Conservation (phyloP, 169 alveolate genomes). For the Plasmodium gonderi region DNA sequence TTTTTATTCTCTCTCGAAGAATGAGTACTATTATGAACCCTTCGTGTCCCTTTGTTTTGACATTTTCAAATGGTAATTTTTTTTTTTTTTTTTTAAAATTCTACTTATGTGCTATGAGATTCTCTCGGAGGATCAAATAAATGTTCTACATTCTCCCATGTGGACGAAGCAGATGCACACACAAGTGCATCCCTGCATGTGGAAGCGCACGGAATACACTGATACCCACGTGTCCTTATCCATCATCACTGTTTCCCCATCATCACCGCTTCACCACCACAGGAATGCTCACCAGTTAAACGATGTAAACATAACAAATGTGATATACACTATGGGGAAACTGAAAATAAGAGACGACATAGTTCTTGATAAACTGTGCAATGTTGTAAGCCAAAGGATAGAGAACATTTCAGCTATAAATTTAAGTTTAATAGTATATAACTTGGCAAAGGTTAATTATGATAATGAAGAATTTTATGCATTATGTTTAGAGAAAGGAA, state of each 20-base stretch:
- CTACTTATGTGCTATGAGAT: no score
- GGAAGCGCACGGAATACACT: no score
- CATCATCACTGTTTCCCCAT: neutral
- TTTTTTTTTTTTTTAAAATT: neutral
- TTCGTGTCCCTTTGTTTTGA: conserved; percentile 10
- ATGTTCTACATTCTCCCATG: no score
- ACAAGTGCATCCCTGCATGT: no score
- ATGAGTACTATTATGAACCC: conserved; percentile 16
- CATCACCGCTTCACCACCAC: neutral
- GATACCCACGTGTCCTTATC: neutral
- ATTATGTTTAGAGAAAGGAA: conserved; percentile 31
- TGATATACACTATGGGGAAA: conserved; percentile 48
- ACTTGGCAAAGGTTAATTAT: conserved; percentile 23
- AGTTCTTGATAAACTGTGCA: conserved; percentile 15
- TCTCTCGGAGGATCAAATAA: no score
- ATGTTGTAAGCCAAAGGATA: conserved; percentile 15
- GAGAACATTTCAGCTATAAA: conserved; percentile 41
- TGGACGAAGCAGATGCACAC: no score
- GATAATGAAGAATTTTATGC: conserved; percentile 11
- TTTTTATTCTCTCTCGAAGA: conserved; percentile 40
- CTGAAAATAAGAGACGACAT: conserved; percentile 27
- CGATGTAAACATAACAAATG: conserved; percentile 39
- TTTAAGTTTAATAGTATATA: conserved; percentile 55
- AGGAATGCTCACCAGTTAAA: conserved; percentile 23
- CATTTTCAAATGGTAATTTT: neutral